phyloP scores from a whole-genome alignment of 2,329 filamentous ascomycete species.

The Fusarium sp. region DNA sequence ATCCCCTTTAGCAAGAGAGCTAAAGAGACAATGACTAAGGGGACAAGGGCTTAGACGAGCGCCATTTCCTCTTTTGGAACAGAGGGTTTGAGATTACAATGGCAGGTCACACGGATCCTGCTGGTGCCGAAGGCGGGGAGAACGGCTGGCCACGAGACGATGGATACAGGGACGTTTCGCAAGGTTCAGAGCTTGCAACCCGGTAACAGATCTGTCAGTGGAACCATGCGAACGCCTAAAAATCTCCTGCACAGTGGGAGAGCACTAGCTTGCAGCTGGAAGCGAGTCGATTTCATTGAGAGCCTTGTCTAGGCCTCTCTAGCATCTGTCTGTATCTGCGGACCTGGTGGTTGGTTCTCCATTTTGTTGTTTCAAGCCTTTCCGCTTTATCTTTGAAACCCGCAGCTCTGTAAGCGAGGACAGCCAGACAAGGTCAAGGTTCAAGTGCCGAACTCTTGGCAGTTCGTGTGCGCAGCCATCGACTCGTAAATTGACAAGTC shows the following conservation, averaged over 20 bases:
- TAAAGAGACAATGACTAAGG: neutral
- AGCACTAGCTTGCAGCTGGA: neutral
- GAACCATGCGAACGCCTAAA: constrained; percentile 3
- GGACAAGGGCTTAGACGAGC: neutral
- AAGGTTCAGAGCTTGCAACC: constrained; percentile 20
- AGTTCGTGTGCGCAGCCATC: neutral
- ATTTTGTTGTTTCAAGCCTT: constrained; percentile 30
- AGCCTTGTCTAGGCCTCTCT: neutral
- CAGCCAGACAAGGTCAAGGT: constrained; percentile 3
- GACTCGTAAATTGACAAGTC: neutral
- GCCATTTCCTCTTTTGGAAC: constrained; percentile 14
- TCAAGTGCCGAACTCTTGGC: constrained; percentile 21
- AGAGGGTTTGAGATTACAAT: constrained; percentile 29
- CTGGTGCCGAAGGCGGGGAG: constrained; percentile 26
- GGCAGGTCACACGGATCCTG: constrained; percentile 32
- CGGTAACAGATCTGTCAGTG: constrained; percentile 26
- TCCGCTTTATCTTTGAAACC: constrained; percentile 22
- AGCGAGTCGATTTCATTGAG: neutral
- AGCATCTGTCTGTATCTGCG: neutral
- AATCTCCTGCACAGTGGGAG: neutral
- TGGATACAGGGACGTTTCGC: constrained; percentile 19
- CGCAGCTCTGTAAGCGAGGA: constrained; percentile 30
- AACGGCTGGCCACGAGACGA: constrained; percentile 17
- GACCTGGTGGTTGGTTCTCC: constrained; percentile 19
- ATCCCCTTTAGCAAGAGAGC: neutral